These are phyloP conservation scores for Wickerhamiella hasegawae DNA, from an alignment of 805 yeast genomes.

Conservation along the genomic window DNA sequence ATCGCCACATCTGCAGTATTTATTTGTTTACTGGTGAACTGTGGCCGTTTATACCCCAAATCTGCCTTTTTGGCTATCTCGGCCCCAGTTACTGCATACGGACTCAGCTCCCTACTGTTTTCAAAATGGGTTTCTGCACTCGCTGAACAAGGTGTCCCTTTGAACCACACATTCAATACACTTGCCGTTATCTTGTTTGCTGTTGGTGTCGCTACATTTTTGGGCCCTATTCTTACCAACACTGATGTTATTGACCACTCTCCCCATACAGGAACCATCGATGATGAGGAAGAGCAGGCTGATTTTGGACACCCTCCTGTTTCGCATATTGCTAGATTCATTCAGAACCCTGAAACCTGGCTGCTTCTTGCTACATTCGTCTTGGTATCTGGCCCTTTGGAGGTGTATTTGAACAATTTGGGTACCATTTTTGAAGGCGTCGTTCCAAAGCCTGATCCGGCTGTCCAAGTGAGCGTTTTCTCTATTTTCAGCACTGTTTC, in stretches of 20 bases:
- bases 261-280: conserved; percentile 12
- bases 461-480: conserved; percentile 35
- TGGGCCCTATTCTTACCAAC: conserved; percentile 13
- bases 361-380: conserved; percentile 46
- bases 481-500: conserved; percentile 56
- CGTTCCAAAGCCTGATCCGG: conserved; percentile 15
- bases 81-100: conserved; percentile 78
- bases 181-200: conserved; percentile 14
- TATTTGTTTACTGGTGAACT: conserved; percentile 32
- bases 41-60: conserved; percentile 73
- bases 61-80: conserved; percentile 70
- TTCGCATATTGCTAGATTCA: conserved; percentile 16
- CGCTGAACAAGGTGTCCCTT: not conserved
- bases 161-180: conserved; percentile 7
- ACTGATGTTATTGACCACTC: conserved; percentile 6
- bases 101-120: conserved; percentile 62
- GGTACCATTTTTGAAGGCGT: conserved; percentile 47
- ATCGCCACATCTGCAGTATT: conserved; percentile 25
- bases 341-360: conserved; percentile 27
- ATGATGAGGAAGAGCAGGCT: conserved; percentile 16
- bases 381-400: conserved; percentile 66
- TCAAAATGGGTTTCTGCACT: conserved; percentile 33
- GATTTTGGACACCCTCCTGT: conserved; percentile 11
- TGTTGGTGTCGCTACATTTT: conserved; percentile 14
- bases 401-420: conserved; percentile 69